Conservation (phyloP, 2,329 filamentous ascomycete species). For the Aspergillus persii region DNA sequence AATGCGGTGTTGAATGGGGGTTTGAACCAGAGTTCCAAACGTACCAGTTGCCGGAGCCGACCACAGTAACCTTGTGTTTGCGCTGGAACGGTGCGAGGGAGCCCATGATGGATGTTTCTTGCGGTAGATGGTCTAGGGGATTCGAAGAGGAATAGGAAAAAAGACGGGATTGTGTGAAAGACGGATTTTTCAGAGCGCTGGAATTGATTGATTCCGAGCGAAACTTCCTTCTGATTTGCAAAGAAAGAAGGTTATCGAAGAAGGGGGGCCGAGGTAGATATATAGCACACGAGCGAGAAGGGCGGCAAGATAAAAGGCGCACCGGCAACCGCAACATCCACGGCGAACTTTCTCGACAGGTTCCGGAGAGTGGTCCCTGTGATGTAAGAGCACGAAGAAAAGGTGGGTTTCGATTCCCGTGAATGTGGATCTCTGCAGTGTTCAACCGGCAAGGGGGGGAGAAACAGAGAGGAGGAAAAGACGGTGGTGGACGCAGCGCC, state of each 20-base stretch:
- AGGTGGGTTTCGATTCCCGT: conserved; percentile 18
- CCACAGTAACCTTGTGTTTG: conserved; percentile 61
- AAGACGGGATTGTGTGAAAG: conserved; percentile 6
- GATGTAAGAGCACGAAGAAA: conserved; percentile 17
- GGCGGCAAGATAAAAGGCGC: conserved; percentile 20
- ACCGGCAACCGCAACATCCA: conserved; percentile 19
- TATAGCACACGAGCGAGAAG: conserved; percentile 21
- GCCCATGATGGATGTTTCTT: conserved; percentile 28
- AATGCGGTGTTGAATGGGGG: conserved; percentile 69
- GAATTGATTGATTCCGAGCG: conserved; percentile 16
- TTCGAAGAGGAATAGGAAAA: conserved; percentile 15
- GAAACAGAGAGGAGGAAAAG: background rate
- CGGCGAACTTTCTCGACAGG: background rate
- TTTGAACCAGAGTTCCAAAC: background rate
- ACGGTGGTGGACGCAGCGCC: background rate
- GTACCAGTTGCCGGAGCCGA: conserved; percentile 96
- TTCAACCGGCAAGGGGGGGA: background rate
- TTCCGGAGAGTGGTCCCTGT: conserved; percentile 8
- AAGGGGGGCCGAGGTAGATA: conserved; percentile 30
- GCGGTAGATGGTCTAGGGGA: conserved; percentile 1
- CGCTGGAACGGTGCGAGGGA: conserved; percentile 30
- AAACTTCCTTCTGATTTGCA: conserved; percentile 9
- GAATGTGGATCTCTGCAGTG: conserved; percentile 19
- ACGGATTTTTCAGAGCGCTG: conserved; percentile 18
- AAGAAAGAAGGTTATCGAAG: conserved; percentile 22